Evolutionary conservation across 371 early-diverging fungal genomes (phyloP).

Genomic region (Caulochytrium protostelioides): DNA sequence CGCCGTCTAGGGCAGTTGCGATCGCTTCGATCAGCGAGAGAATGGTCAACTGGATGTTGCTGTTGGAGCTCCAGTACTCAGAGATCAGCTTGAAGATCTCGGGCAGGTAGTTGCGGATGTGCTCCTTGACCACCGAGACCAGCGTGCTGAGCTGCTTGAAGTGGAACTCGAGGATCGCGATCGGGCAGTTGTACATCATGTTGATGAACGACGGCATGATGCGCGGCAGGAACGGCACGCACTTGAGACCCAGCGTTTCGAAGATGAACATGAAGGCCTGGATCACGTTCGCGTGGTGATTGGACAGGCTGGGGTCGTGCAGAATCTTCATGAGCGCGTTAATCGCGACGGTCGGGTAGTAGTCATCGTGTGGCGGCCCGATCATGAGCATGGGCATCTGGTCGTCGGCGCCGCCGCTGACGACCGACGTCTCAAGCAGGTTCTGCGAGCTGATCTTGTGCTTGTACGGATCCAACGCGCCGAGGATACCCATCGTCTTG

Average conservation of each 20-base stretch:
- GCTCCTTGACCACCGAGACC: constrained; percentile 70
- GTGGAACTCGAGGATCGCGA: constrained; percentile 63
- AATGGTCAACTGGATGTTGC: constrained; percentile 55
- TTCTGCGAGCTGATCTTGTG: constrained; percentile 29
- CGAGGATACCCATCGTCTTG: constrained; percentile 76
- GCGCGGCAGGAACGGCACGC: constrained; percentile 34
- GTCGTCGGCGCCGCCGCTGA: background rate
- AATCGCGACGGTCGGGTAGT: constrained; percentile 72
- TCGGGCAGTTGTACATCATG: constrained; percentile 53
- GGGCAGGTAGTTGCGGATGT: constrained; percentile 60
- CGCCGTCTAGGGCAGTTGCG: constrained; percentile 63
- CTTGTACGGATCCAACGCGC: constrained; percentile 85
- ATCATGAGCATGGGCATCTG: constrained; percentile 33
- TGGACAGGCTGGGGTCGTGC: constrained; percentile 52
- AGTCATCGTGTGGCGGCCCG: constrained; percentile 57
- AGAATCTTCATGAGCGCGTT: constrained; percentile 74
- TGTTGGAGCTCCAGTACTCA: constrained; percentile 51
- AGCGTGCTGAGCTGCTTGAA: constrained; percentile 66
- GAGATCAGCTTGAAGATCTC: constrained; percentile 59
- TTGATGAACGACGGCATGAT: constrained; percentile 26
- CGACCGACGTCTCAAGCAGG: constrained; percentile 1
- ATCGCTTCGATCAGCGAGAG: constrained; percentile 66
- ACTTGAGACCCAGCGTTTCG: constrained; percentile 51
- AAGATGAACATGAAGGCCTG: constrained; percentile 86
- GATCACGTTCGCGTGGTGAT: constrained; percentile 68